Evolutionary conservation across 2,329 filamentous ascomycete species (phyloP), one percentile per base, ranked within the genome.

Genomic region (Neonectria neomacrospora): DNA sequence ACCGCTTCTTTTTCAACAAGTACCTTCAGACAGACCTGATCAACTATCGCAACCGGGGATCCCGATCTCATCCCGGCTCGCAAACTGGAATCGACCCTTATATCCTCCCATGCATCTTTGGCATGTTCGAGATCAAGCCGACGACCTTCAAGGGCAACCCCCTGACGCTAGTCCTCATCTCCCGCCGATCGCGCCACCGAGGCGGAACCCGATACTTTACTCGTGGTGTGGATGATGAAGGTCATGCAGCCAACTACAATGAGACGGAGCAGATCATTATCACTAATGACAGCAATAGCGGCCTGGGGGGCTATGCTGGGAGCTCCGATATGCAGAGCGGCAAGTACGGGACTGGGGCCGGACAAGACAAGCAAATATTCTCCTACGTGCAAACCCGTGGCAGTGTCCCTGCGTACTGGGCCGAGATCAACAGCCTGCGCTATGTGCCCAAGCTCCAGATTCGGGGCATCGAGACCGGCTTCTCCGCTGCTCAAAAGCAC

Each of bases 1-100:
- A 98, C 77, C 93, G 96, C 68, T 99, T 99, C 84, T 99, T 97
- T 84, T 99, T 95, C 93, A 99, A 99, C 80, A 90, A 91, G 67
- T 96, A 97, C 78, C 86, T 98, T 52, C 93, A 95, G 77, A 91
- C 92, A 8, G 94, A 97, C 74, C 81, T 99, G 62, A 97, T 98
- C 74, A 89, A 97, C 77, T 97, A 97, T 76, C 90, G 95, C 65
- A 87, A 84, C 41, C 79, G 74, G 37, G 88, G 88, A 47, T 86
- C 85, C 42, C 82, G 91, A 66, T 86, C 88, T 58, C 87, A 91
- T 57, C 83, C 85, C 23, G 90, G 90, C 0, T 85, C 90, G 26
- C 93, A 97, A 73, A 85, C 91, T 4, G 91, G 86, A 11, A 88
- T 90, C 39, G 96, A 99, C 78, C 93, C 96, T 2, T 99, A 92